Evolutionary conservation across 352 stramenopile species (phyloP).

Genomic region (Phytophthora cactorum): DNA sequence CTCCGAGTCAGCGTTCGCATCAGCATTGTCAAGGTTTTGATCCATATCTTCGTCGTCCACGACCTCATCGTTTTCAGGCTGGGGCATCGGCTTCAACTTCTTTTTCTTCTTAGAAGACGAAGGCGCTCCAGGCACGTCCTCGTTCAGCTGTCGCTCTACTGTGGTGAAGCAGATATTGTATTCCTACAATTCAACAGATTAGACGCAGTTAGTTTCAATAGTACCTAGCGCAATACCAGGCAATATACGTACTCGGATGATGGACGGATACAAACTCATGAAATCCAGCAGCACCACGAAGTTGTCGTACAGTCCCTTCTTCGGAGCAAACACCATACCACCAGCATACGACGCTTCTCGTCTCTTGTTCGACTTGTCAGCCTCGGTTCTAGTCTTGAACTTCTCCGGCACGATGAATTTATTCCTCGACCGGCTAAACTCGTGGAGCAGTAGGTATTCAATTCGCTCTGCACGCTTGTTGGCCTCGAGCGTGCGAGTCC

Average conservation of each 20-base stretch:
- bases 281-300: slow-evolving; percentile 99
- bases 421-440: slow-evolving; percentile 94
- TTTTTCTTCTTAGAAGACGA: slow-evolving; percentile 59
- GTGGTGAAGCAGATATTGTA: slow-evolving; percentile 99
- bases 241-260: slow-evolving; percentile 90
- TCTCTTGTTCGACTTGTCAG: slow-evolving; percentile 61
- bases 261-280: slow-evolving; percentile 99
- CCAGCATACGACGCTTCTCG: slow-evolving; percentile 96
- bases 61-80: slow-evolving; percentile 69
- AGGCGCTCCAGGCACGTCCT: slow-evolving; percentile 44
- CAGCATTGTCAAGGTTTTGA: slow-evolving; percentile 63
- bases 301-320: slow-evolving; percentile 99
- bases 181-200: slow-evolving; percentile 82
- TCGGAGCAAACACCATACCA: slow-evolving; percentile 99
- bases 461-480: slow-evolving; percentile 98
- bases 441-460: slow-evolving; percentile 99
- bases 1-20: slow-evolving; percentile 79
- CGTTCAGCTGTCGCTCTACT: slow-evolving; percentile 89
- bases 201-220: slow-evolving; percentile 11
- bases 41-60: slow-evolving; percentile 85
- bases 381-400: slow-evolving; percentile 72
- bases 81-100: slow-evolving; percentile 57
- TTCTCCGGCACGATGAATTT: slow-evolving; percentile 99
- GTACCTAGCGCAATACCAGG: not conserved
- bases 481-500: slow-evolving; percentile 95